These are phyloP conservation scores for Agarophyton chilense DNA, from an alignment of 23 red algal species.

Conservation along the genomic window DNA sequence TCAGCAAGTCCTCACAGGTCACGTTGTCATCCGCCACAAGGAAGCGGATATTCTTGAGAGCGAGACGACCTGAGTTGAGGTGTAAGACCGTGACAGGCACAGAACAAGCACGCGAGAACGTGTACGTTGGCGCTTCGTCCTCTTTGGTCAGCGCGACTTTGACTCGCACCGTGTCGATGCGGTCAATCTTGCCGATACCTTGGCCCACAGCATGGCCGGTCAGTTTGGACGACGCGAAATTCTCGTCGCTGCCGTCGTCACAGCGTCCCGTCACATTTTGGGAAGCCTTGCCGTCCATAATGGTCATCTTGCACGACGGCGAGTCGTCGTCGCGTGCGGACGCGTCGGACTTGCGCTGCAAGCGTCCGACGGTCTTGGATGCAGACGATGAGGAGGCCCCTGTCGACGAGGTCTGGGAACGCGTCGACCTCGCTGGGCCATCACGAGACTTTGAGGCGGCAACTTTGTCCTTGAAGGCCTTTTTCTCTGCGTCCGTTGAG, in stretches of 20 bases:
- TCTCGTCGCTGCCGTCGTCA: slow-evolving; percentile 47
- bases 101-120: neutral
- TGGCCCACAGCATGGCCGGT: neutral
- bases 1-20: slow-evolving; percentile 3
- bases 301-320: slow-evolving; percentile 17
- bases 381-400: neutral
- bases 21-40: slow-evolving; percentile 3
- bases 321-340: neutral
- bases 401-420: neutral
- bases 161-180: neutral
- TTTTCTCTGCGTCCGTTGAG: too few relatives aligned
- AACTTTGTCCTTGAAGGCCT: neutral
- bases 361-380: neutral
- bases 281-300: neutral
- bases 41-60: neutral
- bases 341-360: neutral
- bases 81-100: neutral
- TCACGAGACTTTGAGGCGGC: neutral
- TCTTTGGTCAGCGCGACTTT: neutral
- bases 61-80: neutral
- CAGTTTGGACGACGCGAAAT: neutral
- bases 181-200: slow-evolving; percentile 21
- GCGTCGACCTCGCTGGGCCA: neutral
- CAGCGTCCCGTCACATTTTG: neutral
- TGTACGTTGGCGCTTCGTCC: neutral